Evolutionary conservation across 345 rosid genomes (phyloP).

Genomic region (Arabidopsis thaliana): TAIR10.1 NC_003070.9:25793001-25793500

Average conservation of each 20-base stretch:
- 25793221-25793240: slow-evolving; percentile 31
- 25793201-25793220: not conserved
- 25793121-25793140: slow-evolving; percentile 16
- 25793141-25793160: slow-evolving; percentile 18
- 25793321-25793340: not conserved
- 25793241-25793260: slow-evolving; percentile 8
- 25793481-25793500: slow-evolving; percentile 17
- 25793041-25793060: slow-evolving; percentile 32
- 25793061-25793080: slow-evolving; percentile 22
- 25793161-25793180: slow-evolving; percentile 22
- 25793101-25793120: slow-evolving; percentile 29
- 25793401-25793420: slow-evolving; percentile 25
- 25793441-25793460: slow-evolving; percentile 32
- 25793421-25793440: slow-evolving; percentile 23
- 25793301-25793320: slow-evolving; percentile 1
- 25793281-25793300: slow-evolving; percentile 39
- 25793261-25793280: slow-evolving; percentile 31
- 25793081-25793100: slow-evolving; percentile 32
- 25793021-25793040: slow-evolving; percentile 28
- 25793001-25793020: slow-evolving; percentile 48
- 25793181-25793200: slow-evolving; percentile 21
- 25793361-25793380: slow-evolving; percentile 43
- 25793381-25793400: slow-evolving; percentile 24
- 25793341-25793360: slow-evolving; percentile 22
- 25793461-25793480: slow-evolving; percentile 30